A percentile compares a stretch with the other conserved stretches of the same genome.
These are phyloP conservation scores for Diaporthe helianthi DNA, from an alignment of 2,329 filamentous ascomycete genomes.

Conservation along the genomic window DNA sequence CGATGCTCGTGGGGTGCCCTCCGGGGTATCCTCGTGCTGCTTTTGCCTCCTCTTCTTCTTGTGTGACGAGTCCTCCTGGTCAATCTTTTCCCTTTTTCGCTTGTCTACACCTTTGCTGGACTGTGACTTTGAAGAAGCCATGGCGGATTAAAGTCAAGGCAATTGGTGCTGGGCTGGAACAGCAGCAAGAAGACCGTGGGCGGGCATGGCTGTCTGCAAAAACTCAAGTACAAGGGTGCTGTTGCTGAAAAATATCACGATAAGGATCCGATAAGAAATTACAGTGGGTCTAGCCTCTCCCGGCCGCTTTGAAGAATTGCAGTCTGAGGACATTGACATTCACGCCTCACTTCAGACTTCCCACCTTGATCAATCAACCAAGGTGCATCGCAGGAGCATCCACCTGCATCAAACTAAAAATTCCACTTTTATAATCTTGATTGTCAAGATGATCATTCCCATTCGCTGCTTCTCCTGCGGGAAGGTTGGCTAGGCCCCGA, in stretches of 20 bases:
- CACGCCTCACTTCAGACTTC: neutral
- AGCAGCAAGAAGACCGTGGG: neutral
- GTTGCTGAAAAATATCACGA: slow-evolving; percentile 35
- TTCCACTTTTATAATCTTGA: neutral
- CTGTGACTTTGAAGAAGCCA: slow-evolving; percentile 35
- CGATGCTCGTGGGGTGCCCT: slow-evolving; percentile 23
- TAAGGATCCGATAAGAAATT: slow-evolving; percentile 35
- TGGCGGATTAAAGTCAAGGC: slow-evolving; percentile 13
- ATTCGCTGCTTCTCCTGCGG: slow-evolving; percentile 99
- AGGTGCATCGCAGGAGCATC: slow-evolving; percentile 11
- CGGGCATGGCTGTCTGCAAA: slow-evolving; percentile 37
- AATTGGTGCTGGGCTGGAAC: slow-evolving; percentile 20
- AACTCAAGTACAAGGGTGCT: slow-evolving; percentile 29
- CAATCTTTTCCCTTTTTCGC: slow-evolving; percentile 35
- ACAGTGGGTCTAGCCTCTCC: slow-evolving; percentile 28
- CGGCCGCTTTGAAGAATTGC: slow-evolving; percentile 47
- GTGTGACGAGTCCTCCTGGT: slow-evolving; percentile 35
- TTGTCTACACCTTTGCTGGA: slow-evolving; percentile 33
- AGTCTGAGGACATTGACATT: slow-evolving; percentile 32
- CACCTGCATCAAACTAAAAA: neutral
- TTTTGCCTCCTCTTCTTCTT: slow-evolving; percentile 35
- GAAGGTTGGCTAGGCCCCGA: slow-evolving; percentile 72
- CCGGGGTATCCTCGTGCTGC: slow-evolving; percentile 25
- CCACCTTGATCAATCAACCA: neutral
- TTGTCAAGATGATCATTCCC: slow-evolving; percentile 89